These are phyloP conservation scores for Colletotrichum sp. DNA, from an alignment of 2,329 filamentous ascomycete species.

Conservation along the genomic window DNA sequence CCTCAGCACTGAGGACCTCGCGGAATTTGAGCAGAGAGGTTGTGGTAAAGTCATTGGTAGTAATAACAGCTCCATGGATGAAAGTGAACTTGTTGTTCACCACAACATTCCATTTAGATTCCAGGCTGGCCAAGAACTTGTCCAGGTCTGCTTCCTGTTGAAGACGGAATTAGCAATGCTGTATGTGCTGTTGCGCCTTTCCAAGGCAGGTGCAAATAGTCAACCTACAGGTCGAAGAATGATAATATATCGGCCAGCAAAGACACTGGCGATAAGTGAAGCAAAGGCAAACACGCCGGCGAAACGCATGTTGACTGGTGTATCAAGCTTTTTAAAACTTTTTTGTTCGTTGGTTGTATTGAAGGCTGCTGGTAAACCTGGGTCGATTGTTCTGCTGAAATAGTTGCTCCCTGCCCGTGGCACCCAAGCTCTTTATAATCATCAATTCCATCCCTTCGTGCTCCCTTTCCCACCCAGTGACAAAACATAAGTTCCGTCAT, in stretches of 20 bases:
- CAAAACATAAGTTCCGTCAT: background rate
- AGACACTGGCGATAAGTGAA: background rate
- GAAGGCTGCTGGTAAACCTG: background rate
- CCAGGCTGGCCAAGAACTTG: background rate
- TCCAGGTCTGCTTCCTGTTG: background rate
- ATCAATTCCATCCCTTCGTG: background rate
- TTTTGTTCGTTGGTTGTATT: background rate
- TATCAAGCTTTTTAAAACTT: background rate
- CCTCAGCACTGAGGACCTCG: background rate
- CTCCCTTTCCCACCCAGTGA: background rate
- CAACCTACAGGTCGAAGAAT: background rate
- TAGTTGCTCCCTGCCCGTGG: background rate
- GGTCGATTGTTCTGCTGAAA: background rate
- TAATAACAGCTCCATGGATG: conserved; percentile 5
- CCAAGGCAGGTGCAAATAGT: background rate
- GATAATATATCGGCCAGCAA: conserved; percentile 1
- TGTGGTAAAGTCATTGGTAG: background rate
- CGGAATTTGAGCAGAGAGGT: background rate
- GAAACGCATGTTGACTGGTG: background rate
- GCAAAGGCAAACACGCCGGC: background rate
- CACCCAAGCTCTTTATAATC: background rate
- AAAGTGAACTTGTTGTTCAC: background rate
- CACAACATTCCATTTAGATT: background rate
- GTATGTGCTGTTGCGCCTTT: background rate
- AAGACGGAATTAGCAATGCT: background rate